Evolutionary conservation across 106 monocot species (phyloP).

Genomic region (Acorus calamus): DNA sequence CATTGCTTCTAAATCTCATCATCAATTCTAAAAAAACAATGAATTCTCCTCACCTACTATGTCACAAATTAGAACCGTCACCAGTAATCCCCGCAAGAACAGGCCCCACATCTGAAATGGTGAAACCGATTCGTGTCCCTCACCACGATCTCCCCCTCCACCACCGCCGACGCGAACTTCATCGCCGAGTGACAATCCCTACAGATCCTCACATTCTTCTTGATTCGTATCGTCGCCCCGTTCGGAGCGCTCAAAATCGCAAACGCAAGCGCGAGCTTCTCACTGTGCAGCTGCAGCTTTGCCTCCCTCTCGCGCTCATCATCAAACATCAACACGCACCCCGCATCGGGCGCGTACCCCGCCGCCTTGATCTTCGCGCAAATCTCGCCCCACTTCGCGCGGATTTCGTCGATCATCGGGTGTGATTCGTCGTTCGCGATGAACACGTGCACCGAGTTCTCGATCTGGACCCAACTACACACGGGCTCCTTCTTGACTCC

Average conservation of each 20-base stretch:
- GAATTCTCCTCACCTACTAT: too few species aligned
- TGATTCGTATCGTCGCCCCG: slow-evolving; percentile 19
- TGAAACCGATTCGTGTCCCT: slow-evolving; percentile 23
- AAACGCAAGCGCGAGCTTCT: slow-evolving; percentile 31
- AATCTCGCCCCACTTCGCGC: slow-evolving; percentile 16
- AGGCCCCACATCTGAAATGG: slow-evolving; percentile 7
- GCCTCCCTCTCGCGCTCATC: slow-evolving; percentile 16
- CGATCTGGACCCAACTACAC: slow-evolving; percentile 27
- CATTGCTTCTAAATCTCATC: too few species aligned
- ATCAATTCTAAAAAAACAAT: too few species aligned
- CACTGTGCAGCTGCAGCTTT: slow-evolving; percentile 19
- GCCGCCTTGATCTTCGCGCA: slow-evolving; percentile 12
- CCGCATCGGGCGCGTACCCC: slow-evolving; percentile 19
- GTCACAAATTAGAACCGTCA: slow-evolving; percentile 1
- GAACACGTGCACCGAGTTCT: slow-evolving; percentile 24
- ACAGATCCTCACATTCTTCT: slow-evolving; percentile 15
- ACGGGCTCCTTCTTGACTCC: slow-evolving; percentile 23
- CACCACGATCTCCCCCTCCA: slow-evolving; percentile 19
- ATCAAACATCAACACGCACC: slow-evolving; percentile 14
- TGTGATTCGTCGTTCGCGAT: slow-evolving; percentile 22
- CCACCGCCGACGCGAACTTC: slow-evolving; percentile 12
- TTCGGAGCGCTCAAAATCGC: slow-evolving; percentile 7
- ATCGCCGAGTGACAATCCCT: slow-evolving; percentile 24
- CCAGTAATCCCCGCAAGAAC: slow-evolving; percentile 31
- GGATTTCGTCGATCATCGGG: slow-evolving; percentile 16